Conservation (phyloP, 306 rosid species). For the Vigna hirtella region DNA sequence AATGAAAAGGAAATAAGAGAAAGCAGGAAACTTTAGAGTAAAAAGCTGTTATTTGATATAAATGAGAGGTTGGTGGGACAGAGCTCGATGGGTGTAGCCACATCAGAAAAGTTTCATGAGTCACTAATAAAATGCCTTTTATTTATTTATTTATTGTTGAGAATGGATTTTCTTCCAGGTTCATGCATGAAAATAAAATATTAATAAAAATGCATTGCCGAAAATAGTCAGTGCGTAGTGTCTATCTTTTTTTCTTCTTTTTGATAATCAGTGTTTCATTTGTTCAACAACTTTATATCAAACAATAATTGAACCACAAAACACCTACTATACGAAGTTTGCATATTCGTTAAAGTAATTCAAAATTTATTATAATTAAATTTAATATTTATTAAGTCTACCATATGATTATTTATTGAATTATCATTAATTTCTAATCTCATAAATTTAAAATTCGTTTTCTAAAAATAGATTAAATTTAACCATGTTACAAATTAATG, state of each 20-base stretch:
- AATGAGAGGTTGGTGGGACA: background rate
- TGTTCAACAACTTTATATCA: background rate
- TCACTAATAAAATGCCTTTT: slow-evolving; percentile 1
- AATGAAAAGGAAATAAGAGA: background rate
- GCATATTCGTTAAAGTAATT: too few relatives aligned
- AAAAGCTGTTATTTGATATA: slow-evolving; percentile 14
- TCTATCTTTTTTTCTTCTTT: too few relatives aligned
- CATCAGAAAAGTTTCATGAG: slow-evolving; percentile 4
- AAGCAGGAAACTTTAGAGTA: background rate
- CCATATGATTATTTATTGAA: too few relatives aligned
- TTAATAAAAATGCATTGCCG: background rate
- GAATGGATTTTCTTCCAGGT: background rate
- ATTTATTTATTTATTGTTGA: background rate
- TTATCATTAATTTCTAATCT: too few relatives aligned
- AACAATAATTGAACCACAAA: background rate
- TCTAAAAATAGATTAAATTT: too few relatives aligned
- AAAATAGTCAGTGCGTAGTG: slow-evolving; percentile 1
- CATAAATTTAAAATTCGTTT: too few relatives aligned
- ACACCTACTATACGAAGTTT: background rate
- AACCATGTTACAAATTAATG: too few relatives aligned
- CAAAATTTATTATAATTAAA: too few relatives aligned
- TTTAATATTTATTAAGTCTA: too few relatives aligned
- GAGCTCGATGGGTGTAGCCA: slow-evolving; percentile 1
- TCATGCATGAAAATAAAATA: slow-evolving; percentile 23
- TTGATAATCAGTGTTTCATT: background rate